phyloP scores from a whole-genome alignment of 2,329 filamentous ascomycete species.

The Hypoxylon sp. region DNA sequence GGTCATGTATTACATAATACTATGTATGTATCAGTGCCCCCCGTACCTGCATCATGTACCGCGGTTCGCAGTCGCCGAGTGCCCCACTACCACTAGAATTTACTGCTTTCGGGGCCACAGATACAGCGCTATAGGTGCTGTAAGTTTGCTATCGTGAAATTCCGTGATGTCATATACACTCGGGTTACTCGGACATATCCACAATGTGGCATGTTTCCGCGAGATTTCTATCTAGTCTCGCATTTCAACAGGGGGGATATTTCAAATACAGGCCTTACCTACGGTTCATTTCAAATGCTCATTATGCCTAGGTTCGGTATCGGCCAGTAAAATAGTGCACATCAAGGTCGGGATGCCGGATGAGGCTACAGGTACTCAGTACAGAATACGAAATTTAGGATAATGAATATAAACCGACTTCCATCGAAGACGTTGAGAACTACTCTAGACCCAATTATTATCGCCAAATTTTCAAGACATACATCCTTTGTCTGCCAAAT shows the following conservation, averaged over 20 bases:
- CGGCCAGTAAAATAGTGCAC: slow-evolving; percentile 2
- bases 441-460: slow-evolving; percentile 20
- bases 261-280: neutral
- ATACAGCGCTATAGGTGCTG: neutral
- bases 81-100: slow-evolving; percentile 3
- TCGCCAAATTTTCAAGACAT: slow-evolving; percentile 13
- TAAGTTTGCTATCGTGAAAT: slow-evolving; percentile 1
- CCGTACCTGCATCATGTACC: slow-evolving; percentile 6
- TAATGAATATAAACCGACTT: slow-evolving; percentile 35
- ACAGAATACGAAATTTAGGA: slow-evolving; percentile 19
- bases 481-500: slow-evolving; percentile 26
- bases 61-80: slow-evolving; percentile 17
- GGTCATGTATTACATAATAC: neutral
- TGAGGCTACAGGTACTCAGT: slow-evolving; percentile 2
- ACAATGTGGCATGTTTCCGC: slow-evolving; percentile 19
- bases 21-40: neutral
- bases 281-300: slow-evolving; percentile 20
- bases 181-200: slow-evolving; percentile 1
- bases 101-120: neutral
- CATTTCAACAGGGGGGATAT: slow-evolving; percentile 9
- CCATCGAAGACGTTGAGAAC: slow-evolving; percentile 16
- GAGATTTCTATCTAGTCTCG: neutral
- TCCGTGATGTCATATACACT: slow-evolving; percentile 27
- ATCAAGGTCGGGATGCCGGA: neutral
- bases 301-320: slow-evolving; percentile 14